Base-by-base conservation (phyloP, 441 rosid species). In the Pelargonium fulgidum region DNA sequence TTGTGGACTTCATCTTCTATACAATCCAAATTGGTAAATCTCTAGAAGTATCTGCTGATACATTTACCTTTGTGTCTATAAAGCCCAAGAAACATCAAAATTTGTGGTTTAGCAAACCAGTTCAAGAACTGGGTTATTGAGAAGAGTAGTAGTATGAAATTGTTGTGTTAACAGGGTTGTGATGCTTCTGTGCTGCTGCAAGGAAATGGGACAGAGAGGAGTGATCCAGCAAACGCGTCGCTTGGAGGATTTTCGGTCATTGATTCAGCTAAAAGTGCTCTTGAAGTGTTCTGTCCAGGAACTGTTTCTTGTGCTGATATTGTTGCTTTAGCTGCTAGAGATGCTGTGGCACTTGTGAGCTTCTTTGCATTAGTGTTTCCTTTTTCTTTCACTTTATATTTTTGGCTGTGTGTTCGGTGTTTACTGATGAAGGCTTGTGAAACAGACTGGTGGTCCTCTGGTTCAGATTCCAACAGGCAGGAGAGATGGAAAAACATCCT, bases 281-380 rank as follows among this genome's bases (percentile, higher is more conserved):
- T 85, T 0, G 92, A 87, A 73, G 29, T 85, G n/a, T 77, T 85
- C 66, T 87, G 92, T 72, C 92, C 90, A 0, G 84, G 71, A 61
- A 82, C 68, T 0, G 88, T 87, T 69, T 88, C 93, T 17, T 84
- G 90, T 17, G 90, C 89, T 11, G 90, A 86, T 69, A 81, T 86
- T 62, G 41, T 88, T 69, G 86, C 84, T 58, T 74, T 86, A 69
- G 89, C 93, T 1, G 90, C 89, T 62, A 73, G 90, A 76, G 90
- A 88, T 72, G 85, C 90, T 1, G 89, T 88, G 5, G 86, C 76
- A 81, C 68, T 82, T 59, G 89, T 87, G 85, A 75, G 19, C 68
- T 64, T 54, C 47, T 44, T 58, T 73, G 10, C 7, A 8, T 7
- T 67, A 7, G 48, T 67, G 19, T 7, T 12, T 59, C 10, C 22